These are phyloP conservation scores for Brassica juncea DNA, from an alignment of 345 rosid species.

Conservation along the genomic window DNA sequence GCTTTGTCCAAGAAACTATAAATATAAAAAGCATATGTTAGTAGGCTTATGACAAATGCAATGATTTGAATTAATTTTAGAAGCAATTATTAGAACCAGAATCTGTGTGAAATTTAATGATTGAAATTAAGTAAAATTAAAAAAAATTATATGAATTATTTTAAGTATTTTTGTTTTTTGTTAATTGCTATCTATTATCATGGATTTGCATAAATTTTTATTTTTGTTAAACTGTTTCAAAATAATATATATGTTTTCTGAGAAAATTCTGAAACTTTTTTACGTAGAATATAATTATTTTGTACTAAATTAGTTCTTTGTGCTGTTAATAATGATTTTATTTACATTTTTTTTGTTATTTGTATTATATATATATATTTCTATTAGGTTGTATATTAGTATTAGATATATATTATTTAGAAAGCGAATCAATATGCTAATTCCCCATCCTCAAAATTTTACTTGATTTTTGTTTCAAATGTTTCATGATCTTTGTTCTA, in stretches of 20 bases:
- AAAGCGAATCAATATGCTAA: too few relatives aligned
- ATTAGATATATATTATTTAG: too few relatives aligned
- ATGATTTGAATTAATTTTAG: not conserved
- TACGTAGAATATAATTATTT: too few relatives aligned
- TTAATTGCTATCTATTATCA: not conserved
- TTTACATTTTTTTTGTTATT: not conserved
- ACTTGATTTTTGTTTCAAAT: not conserved
- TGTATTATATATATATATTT: too few relatives aligned
- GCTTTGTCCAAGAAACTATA: slow-evolving; percentile 78
- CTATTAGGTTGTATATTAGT: too few relatives aligned
- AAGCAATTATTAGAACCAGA: not conserved
- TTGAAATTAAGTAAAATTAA: too few relatives aligned
- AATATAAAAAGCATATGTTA: not conserved
- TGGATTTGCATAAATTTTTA: not conserved
- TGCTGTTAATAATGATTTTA: not conserved
- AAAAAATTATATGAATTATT: not conserved
- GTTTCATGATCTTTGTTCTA: not conserved
- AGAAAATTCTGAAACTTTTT: not conserved
- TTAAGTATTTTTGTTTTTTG: too few relatives aligned
- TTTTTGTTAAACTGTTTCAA: not conserved
- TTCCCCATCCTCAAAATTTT: too few relatives aligned
- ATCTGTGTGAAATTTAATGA: not conserved
- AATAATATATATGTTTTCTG: too few relatives aligned
- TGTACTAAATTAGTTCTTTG: not conserved
- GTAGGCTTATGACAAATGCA: not conserved